These are phyloP conservation scores for Eucalyptus dawsonii DNA, from an alignment of 345 rosid species.

Conservation along the genomic window DNA sequence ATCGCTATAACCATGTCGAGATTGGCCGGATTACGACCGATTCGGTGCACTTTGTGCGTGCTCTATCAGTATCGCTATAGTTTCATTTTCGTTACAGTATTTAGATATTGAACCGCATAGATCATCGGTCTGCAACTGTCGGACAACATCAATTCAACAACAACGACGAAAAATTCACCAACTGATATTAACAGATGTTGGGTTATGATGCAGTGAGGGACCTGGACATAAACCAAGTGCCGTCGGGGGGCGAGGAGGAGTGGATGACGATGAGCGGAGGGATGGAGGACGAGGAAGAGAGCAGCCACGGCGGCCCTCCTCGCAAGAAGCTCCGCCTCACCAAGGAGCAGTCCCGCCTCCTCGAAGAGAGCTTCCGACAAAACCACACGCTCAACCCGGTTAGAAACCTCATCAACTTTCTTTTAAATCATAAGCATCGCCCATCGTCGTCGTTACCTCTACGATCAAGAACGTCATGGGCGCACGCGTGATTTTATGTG, in stretches of 20 bases:
- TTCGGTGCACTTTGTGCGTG: not conserved
- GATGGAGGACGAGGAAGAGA: slow-evolving; percentile 41
- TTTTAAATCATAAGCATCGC: not conserved
- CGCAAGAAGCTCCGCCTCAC: slow-evolving; percentile 86
- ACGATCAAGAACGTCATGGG: not conserved
- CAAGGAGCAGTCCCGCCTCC: slow-evolving; percentile 89
- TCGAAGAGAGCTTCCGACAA: slow-evolving; percentile 91
- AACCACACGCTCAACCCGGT: slow-evolving; percentile 86
- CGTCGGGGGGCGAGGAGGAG: slow-evolving; percentile 28
- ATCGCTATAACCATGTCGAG: not conserved
- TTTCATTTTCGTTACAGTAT: not conserved
- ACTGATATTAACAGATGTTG: not conserved
- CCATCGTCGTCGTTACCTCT: not conserved
- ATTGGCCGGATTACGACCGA: not conserved
- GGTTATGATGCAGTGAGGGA: slow-evolving; percentile 22
- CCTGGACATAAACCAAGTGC: slow-evolving; percentile 63
- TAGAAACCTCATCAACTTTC: not conserved
- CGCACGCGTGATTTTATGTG: not conserved
- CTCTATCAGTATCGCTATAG: not conserved
- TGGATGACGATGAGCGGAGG: slow-evolving; percentile 18
- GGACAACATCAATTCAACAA: not conserved
- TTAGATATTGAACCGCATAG: not conserved
- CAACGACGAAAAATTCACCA: not conserved
- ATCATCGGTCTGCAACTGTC: not conserved
- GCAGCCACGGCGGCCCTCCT: slow-evolving; percentile 41